A percentile compares a stretch with the other conserved stretches of the same genome.
Conservation (phyloP, 2,329 filamentous ascomycete species). For the Fusarium sarcochroum region DNA sequence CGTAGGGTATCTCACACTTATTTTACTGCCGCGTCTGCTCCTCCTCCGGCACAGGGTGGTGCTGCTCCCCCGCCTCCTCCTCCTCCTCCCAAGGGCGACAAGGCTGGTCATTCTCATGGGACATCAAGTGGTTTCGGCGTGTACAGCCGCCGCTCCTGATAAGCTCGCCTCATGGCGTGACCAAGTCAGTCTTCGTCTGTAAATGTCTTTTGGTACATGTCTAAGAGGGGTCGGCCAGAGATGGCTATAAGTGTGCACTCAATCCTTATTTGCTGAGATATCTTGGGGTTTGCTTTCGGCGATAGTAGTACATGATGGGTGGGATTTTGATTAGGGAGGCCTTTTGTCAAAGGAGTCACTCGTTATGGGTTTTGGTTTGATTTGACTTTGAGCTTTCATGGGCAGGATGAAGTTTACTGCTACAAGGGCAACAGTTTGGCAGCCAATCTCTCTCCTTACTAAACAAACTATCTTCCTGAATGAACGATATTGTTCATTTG, state of each 20-base stretch:
- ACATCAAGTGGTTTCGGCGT: conserved; percentile 32
- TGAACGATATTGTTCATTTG: not conserved
- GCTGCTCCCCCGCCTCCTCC: conserved; percentile 28
- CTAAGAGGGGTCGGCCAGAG: conserved; percentile 27
- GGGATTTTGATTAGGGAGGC: conserved; percentile 10
- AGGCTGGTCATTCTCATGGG: conserved; percentile 29
- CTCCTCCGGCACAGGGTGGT: conserved; percentile 20
- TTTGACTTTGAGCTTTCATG: conserved; percentile 1
- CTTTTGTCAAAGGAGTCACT: conserved; percentile 19
- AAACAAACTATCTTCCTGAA: not conserved
- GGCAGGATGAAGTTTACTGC: conserved; percentile 3
- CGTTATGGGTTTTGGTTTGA: conserved; percentile 14
- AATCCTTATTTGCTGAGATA: conserved; percentile 32
- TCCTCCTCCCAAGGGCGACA: conserved; percentile 30
- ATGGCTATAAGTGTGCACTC: conserved; percentile 36
- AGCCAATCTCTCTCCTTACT: conserved; percentile 12
- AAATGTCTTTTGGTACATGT: conserved; percentile 44
- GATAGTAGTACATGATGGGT: not conserved
- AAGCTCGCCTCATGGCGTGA: not conserved
- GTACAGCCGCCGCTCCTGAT: conserved; percentile 21
- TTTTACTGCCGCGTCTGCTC: conserved; percentile 24
- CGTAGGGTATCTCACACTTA: conserved; percentile 43
- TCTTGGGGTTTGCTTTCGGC: conserved; percentile 25
- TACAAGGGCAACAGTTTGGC: conserved; percentile 1
- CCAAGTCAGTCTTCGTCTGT: conserved; percentile 7